These are phyloP conservation scores for Hamigera avellanea DNA, from an alignment of 495 filamentous ascomycete species.

Conservation along the genomic window DNA sequence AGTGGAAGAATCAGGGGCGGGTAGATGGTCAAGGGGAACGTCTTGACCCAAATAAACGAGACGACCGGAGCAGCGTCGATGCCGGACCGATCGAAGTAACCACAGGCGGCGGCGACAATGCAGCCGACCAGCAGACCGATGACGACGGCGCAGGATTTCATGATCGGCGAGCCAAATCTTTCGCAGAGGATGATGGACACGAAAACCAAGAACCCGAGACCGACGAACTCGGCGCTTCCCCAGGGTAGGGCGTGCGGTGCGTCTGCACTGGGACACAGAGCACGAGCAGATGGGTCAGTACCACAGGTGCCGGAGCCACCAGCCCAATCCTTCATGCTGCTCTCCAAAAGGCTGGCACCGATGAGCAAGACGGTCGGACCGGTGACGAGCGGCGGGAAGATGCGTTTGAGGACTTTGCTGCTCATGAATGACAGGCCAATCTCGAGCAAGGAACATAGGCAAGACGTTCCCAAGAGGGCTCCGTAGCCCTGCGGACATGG, in stretches of 20 bases:
- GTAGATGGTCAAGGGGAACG: constrained; percentile 71
- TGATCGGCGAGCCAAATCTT: constrained; percentile 61
- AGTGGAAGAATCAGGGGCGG: constrained; percentile 75
- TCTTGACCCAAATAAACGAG: constrained; percentile 86
- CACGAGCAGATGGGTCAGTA: constrained; percentile 39
- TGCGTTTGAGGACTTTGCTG: constrained; percentile 59
- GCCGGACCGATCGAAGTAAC: constrained; percentile 58
- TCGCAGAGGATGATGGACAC: constrained; percentile 68
- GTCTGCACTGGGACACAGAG: constrained; percentile 55
- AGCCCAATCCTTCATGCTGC: constrained; percentile 47
- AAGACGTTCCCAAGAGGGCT: constrained; percentile 65
- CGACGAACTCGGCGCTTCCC: constrained; percentile 62
- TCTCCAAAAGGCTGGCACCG: constrained; percentile 18
- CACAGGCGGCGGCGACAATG: constrained; percentile 65
- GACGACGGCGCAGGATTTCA: constrained; percentile 60
- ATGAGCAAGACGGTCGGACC: constrained; percentile 74
- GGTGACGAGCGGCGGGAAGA: constrained; percentile 87
- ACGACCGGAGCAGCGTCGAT: constrained; percentile 57
- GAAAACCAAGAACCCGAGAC: constrained; percentile 78
- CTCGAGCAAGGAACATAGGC: constrained; percentile 39
- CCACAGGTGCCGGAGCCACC: constrained; percentile 61
- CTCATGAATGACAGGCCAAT: constrained; percentile 39
- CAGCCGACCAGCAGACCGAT: constrained; percentile 68
- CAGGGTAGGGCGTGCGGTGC: constrained; percentile 78
- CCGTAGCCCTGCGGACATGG: constrained; percentile 83